Evolutionary conservation across 805 yeast species (phyloP).

Genomic region (Nakazawaea ambrosiae): DNA sequence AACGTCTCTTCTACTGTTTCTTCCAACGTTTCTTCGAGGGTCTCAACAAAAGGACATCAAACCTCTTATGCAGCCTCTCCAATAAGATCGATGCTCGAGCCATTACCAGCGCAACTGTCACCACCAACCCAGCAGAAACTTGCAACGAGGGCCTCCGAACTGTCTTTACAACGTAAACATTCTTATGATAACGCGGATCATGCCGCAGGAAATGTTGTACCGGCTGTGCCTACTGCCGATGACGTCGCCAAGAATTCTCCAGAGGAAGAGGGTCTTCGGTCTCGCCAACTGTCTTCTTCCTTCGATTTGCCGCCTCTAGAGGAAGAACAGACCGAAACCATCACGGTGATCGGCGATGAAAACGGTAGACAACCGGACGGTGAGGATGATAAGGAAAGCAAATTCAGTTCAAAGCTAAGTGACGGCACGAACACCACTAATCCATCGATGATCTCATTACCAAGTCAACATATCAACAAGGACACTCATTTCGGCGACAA

Average conservation of each 20-base stretch:
- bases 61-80: conserved; percentile 7
- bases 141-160: conserved; percentile 16
- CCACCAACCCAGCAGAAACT: too few species aligned
- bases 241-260: neutral
- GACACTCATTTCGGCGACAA: conserved; percentile 5
- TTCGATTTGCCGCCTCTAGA: conserved; percentile 8
- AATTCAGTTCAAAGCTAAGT: too few species aligned
- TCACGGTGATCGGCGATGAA: too few species aligned
- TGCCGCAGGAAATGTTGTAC: neutral
- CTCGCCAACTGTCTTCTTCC: neutral
- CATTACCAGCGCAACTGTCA: conserved; percentile 21
- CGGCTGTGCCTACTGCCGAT: neutral
- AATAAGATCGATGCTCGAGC: conserved; percentile 13
- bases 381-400: too few species aligned
- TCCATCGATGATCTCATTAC: conserved; percentile 1
- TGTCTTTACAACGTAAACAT: conserved; percentile 5
- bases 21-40: neutral
- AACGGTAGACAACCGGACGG: too few species aligned
- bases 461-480: neutral
- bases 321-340: conserved; percentile 1
- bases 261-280: neutral
- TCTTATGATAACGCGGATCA: neutral
- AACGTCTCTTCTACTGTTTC: neutral
- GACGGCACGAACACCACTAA: neutral
- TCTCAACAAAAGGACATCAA: neutral